Evolutionary conservation across 2,329 filamentous ascomycete genomes (phyloP).

Genomic region (Proliferodiscus dingleyae): DNA sequence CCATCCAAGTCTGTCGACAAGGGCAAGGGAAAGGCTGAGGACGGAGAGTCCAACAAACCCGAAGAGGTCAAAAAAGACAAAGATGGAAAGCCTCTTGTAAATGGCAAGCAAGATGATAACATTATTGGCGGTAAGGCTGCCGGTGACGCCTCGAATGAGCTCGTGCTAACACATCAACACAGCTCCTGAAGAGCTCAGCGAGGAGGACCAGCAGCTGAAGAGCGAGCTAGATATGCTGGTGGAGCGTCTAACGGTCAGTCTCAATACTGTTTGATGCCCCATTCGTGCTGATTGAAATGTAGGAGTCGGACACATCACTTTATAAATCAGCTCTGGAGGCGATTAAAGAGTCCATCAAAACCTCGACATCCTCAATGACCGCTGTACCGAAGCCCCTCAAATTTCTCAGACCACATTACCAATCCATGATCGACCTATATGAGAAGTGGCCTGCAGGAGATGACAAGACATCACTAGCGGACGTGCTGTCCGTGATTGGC

Average conservation of each 20-base stretch:
- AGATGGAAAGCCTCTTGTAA: slow-evolving; percentile 64
- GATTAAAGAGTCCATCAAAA: slow-evolving; percentile 99
- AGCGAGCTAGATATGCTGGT: slow-evolving; percentile 97
- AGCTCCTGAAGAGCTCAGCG: slow-evolving; percentile 80
- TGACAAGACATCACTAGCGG: slow-evolving; percentile 85
- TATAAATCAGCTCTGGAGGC: slow-evolving; percentile 91
- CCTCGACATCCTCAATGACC: slow-evolving; percentile 98
- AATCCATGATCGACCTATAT: slow-evolving; percentile 80
- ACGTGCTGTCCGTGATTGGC: slow-evolving; percentile 93
- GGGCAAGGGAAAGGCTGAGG: slow-evolving; percentile 89
- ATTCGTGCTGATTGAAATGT: slow-evolving; percentile 15
- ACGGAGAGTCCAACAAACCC: slow-evolving; percentile 55
- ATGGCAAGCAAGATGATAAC: slow-evolving; percentile 71
- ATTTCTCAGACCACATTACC: slow-evolving; percentile 95
- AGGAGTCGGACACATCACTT: slow-evolving; percentile 82
- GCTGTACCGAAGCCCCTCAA: slow-evolving; percentile 97
- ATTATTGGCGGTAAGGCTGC: slow-evolving; percentile 36
- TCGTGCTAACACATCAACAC: slow-evolving; percentile 32
- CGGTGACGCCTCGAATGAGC: slow-evolving; percentile 9
- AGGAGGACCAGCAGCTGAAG: slow-evolving; percentile 98
- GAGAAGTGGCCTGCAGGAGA: slow-evolving; percentile 81
- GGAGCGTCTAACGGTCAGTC: slow-evolving; percentile 77
- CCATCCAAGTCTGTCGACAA: slow-evolving; percentile 81
- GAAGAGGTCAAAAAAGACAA: slow-evolving; percentile 57
- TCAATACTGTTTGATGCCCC: neutral